phyloP scores from a whole-genome alignment of 768 basidiomycete genomes.

The Boletus reticulatus region DNA sequence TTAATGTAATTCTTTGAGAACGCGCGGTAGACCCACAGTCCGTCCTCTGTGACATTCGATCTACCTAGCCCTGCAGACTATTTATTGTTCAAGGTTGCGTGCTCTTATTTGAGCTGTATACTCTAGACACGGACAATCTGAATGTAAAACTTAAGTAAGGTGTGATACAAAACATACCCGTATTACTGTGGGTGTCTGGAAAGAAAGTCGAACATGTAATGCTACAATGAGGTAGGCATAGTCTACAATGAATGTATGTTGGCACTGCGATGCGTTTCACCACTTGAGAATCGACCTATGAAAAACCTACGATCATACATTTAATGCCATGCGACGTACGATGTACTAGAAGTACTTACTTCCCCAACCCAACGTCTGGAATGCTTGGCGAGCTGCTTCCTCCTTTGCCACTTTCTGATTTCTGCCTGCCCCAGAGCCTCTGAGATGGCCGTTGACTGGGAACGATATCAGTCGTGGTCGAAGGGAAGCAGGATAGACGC shows the following conservation, averaged over 20 bases:
- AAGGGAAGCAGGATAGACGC: conserved; percentile 16
- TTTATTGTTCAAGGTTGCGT: not conserved
- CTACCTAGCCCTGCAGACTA: not conserved
- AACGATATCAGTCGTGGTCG: not conserved
- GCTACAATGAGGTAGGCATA: conserved; percentile 3
- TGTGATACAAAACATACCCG: too few species aligned
- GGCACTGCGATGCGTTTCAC: not conserved
- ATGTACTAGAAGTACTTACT: conserved; percentile 14
- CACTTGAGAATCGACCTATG: not conserved
- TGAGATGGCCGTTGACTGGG: conserved; percentile 50
- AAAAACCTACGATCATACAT: conserved; percentile 10
- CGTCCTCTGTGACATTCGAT: not conserved
- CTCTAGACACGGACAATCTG: not conserved
- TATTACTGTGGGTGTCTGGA: too few species aligned
- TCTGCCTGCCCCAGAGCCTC: conserved; percentile 50
- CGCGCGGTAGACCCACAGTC: too few species aligned
- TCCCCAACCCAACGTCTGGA: conserved; percentile 52
- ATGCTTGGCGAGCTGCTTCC: conserved; percentile 62
- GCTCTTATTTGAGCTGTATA: not conserved
- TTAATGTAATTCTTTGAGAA: conserved; percentile 25
- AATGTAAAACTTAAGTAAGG: too few species aligned
- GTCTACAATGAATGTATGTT: not conserved
- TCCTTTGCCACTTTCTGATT: conserved; percentile 69
- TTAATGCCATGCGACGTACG: not conserved
- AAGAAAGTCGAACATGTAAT: not conserved